Evolutionary conservation across 2,329 filamentous ascomycete genomes (phyloP).

Genomic region (Aspergillus calidoustus): DNA sequence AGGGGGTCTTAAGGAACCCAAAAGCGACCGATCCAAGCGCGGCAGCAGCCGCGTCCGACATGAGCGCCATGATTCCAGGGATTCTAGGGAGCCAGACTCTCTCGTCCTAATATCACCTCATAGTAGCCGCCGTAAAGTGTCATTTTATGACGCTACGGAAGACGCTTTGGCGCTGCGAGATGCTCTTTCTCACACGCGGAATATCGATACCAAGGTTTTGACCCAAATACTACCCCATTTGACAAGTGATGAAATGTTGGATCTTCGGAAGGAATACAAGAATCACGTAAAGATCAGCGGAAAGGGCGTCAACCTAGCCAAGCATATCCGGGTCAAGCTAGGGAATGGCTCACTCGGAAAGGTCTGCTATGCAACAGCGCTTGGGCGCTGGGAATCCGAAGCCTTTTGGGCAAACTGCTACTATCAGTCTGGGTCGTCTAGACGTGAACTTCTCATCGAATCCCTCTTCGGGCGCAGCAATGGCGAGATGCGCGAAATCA

Average conservation of each 20-base stretch:
- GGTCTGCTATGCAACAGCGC: conserved; percentile 84
- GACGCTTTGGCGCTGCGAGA: conserved; percentile 77
- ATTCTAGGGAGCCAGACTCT: conserved; percentile 40
- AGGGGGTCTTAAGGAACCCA: conserved; percentile 35
- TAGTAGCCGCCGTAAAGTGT: conserved; percentile 63
- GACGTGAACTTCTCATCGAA: conserved; percentile 90
- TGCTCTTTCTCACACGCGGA: conserved; percentile 70
- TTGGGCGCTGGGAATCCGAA: conserved; percentile 90
- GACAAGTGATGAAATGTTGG: conserved; percentile 84
- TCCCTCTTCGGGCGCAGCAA: conserved; percentile 88
- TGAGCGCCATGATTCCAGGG: conserved; percentile 32
- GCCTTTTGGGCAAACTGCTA: conserved; percentile 98
- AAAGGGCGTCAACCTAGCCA: conserved; percentile 56
- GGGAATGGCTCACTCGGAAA: conserved; percentile 73
- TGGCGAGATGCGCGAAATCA: conserved; percentile 84
- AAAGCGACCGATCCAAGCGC: conserved; percentile 32
- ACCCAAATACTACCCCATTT: conserved; percentile 84
- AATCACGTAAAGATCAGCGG: conserved; percentile 71
- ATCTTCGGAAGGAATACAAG: conserved; percentile 89
- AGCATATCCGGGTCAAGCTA: conserved; percentile 54
- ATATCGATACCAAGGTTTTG: conserved; percentile 71
- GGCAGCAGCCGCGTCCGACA: conserved; percentile 31
- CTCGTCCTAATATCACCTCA: conserved; percentile 50
- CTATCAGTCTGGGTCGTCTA: conserved; percentile 85
- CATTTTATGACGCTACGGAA: conserved; percentile 81